Evolutionary conservation across 148 eudicot genomes (phyloP).

Genomic region (Camellia lanceoleosa): DNA sequence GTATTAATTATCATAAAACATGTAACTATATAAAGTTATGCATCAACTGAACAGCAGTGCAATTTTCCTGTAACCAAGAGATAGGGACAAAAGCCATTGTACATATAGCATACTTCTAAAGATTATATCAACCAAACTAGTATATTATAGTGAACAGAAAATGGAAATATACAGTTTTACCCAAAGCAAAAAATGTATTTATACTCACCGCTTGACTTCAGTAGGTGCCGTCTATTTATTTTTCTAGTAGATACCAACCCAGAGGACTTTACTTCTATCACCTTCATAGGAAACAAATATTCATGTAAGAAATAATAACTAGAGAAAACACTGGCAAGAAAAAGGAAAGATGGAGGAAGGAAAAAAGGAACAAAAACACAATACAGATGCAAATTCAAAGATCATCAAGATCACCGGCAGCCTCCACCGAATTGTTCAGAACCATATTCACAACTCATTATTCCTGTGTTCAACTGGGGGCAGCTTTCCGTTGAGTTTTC

Average conservation of each 20-base stretch:
- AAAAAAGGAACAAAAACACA: not conserved
- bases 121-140: not conserved
- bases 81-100: too few species aligned
- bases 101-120: not conserved
- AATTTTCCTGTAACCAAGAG: too few species aligned
- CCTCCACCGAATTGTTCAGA: not conserved
- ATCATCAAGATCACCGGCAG: not conserved
- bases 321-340: not conserved
- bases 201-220: constrained; percentile 89
- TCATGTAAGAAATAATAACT: not conserved
- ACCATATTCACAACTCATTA: not conserved
- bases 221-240: constrained; percentile 66
- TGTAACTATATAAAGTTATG: not conserved
- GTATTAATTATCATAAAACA: not conserved
- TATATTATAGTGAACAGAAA: not conserved
- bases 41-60: not conserved
- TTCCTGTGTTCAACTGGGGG: too few species aligned
- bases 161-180: not conserved
- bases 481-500: not conserved
- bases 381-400: not conserved
- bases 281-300: constrained; percentile 37
- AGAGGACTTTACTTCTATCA: constrained; percentile 77
- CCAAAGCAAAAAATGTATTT: not conserved
- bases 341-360: not conserved
- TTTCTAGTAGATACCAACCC: constrained; percentile 73